A percentile compares a stretch with the other conserved stretches of the same genome.
Evolutionary conservation across 2,329 filamentous ascomycete genomes (phyloP).

Genomic region (Xylariomycetidae sp.): DNA sequence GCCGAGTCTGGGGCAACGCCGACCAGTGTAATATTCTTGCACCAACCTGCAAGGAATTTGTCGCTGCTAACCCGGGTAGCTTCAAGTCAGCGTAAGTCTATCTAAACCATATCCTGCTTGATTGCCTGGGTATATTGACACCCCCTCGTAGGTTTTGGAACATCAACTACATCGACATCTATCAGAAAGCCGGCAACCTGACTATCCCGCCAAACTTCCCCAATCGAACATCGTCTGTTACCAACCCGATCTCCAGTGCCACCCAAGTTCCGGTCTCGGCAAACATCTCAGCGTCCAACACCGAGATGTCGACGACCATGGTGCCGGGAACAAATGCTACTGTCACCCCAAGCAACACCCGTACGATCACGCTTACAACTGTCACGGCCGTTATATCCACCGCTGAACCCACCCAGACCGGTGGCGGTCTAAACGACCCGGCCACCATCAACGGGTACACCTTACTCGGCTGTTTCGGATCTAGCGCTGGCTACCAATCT

Average conservation of each 20-base stretch:
- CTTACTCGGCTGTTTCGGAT: conserved; percentile 36
- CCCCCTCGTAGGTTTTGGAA: conserved; percentile 46
- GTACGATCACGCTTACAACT: conserved; percentile 21
- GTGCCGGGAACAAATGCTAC: conserved; percentile 4
- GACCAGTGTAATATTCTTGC: conserved; percentile 37
- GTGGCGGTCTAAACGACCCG: conserved; percentile 10
- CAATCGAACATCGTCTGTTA: neutral
- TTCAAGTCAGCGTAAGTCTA: conserved; percentile 34
- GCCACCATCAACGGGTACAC: conserved; percentile 15
- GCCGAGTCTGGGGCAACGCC: conserved; percentile 34
- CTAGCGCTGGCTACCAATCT: conserved; percentile 28
- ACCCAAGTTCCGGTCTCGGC: too few relatives aligned
- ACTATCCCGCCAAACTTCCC: conserved; percentile 7
- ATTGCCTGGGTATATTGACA: too few relatives aligned
- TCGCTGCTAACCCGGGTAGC: conserved; percentile 38
- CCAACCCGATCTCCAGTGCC: neutral
- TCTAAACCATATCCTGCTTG: neutral
- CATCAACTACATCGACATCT: conserved; percentile 50
- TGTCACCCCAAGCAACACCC: conserved; percentile 15
- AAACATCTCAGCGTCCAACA: conserved; percentile 5
- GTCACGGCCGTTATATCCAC: conserved; percentile 11
- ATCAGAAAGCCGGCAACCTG: conserved; percentile 17
- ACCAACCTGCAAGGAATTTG: conserved; percentile 41
- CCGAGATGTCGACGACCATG: too few relatives aligned
- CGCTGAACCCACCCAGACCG: conserved; percentile 14